Percentiles rank a stretch among this genome's conserved stretches.
Evolutionary conservation across 208 protist species (phyloP).

Genomic region (Leptomonas pyrrhocoris): DNA sequence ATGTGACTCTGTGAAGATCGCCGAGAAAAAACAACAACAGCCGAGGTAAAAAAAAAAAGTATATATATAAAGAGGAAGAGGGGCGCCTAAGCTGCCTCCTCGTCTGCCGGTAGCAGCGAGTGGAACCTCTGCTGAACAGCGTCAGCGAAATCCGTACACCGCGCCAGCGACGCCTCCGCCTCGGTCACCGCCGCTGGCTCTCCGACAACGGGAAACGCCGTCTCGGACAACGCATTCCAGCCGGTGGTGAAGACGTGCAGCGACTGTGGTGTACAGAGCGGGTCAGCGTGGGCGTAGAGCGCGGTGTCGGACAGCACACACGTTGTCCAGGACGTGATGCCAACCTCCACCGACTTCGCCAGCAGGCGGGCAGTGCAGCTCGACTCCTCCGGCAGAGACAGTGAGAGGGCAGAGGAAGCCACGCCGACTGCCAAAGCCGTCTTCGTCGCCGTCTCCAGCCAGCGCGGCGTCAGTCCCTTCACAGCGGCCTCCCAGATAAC

Average conservation of each 20-base stretch:
- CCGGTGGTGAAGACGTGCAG: conserved; percentile 40
- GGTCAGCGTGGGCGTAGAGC: conserved; percentile 41
- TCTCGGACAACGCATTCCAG: conserved; percentile 40
- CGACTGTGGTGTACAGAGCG: conserved; percentile 31
- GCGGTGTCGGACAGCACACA: conserved; percentile 25
- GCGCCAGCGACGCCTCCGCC: conserved; percentile 25
- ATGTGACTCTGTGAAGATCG: too few relatives aligned
- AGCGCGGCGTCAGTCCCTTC: conserved; percentile 58
- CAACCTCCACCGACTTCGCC: conserved; percentile 53
- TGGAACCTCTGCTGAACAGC: conserved; percentile 16
- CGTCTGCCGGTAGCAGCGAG: background rate
- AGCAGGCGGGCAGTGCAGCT: conserved; percentile 36
- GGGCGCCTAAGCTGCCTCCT: background rate
- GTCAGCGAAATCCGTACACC: conserved; percentile 37
- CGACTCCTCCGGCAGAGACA: conserved; percentile 50
- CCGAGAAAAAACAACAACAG: too few relatives aligned
- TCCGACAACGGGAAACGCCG: background rate
- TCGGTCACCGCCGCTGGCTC: conserved; percentile 3
- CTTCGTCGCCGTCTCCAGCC: conserved; percentile 82
- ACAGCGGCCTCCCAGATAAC: conserved; percentile 75
- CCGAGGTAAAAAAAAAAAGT: too few relatives aligned
- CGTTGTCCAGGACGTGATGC: conserved; percentile 44
- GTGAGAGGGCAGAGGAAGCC: conserved; percentile 32
- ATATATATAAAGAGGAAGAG: conserved; percentile 10
- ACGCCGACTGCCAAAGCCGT: conserved; percentile 74